phyloP scores from a whole-genome alignment of 768 basidiomycete species.

The Bullera alba region DNA sequence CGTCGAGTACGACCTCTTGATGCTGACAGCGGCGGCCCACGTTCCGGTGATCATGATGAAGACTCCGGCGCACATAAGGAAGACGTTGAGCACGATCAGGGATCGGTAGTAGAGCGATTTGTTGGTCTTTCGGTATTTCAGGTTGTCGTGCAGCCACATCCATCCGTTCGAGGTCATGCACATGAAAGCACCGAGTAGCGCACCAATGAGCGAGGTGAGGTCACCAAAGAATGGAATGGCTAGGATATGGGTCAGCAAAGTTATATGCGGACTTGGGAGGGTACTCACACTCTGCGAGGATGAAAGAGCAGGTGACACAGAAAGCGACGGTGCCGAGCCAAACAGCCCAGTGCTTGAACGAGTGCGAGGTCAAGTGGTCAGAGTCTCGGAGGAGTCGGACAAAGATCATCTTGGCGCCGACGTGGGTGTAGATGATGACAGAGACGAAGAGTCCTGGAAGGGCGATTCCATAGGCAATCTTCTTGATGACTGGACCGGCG shows the following conservation, averaged over 20 bases:
- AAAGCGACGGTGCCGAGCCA: conserved; percentile 17
- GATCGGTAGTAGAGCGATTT: conserved; percentile 21
- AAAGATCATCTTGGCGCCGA: conserved; percentile 36
- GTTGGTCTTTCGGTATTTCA: conserved; percentile 10
- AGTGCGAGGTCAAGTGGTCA: conserved; percentile 13
- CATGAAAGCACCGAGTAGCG: conserved; percentile 24
- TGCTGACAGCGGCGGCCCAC: conserved; percentile 20
- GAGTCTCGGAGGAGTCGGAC: conserved; percentile 32
- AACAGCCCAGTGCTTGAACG: conserved; percentile 13
- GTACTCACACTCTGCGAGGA: conserved; percentile 14
- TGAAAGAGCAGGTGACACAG: conserved; percentile 10
- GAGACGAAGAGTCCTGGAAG: conserved; percentile 26
- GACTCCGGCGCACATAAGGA: conserved; percentile 21
- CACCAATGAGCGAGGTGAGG: conserved; percentile 23
- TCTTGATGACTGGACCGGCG: conserved; percentile 34
- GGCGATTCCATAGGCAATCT: conserved; percentile 32
- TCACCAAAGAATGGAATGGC: conserved; percentile 28
- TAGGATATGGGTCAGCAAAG: background rate
- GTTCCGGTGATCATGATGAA: conserved; percentile 35
- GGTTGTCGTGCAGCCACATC: conserved; percentile 38
- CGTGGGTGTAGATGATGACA: conserved; percentile 26
- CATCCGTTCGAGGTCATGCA: conserved; percentile 19
- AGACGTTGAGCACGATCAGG: conserved; percentile 20
- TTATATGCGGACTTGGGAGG: background rate
- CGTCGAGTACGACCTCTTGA: conserved; percentile 17